Evolutionary conservation across 2,329 filamentous ascomycete genomes (phyloP).

Genomic region (Ophiocordyceps camponoti-rufipedis): DNA sequence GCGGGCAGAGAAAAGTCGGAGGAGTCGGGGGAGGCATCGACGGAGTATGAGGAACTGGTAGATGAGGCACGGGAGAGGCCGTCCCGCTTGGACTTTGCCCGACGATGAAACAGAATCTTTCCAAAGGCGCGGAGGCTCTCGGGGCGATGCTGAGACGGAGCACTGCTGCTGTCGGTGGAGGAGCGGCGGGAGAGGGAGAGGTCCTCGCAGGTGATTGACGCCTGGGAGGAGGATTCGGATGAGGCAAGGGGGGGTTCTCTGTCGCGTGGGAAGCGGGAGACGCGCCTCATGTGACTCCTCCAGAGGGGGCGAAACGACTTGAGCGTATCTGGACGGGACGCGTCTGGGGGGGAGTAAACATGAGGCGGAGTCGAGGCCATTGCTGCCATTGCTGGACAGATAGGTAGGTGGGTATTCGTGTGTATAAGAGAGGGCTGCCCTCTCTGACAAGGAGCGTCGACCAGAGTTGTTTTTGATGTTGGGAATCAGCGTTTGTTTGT

Average conservation of each 20-base stretch:
- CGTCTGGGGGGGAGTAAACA: no score
- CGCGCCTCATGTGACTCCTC: background rate
- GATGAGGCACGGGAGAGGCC: conserved; percentile 28
- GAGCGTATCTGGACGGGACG: no score
- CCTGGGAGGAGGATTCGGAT: background rate
- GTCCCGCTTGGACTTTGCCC: conserved; percentile 29
- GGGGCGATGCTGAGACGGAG: conserved; percentile 32
- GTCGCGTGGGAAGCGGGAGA: background rate
- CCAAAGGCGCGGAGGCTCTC: conserved; percentile 43
- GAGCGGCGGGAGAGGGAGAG: conserved; percentile 33
- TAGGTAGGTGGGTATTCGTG: no score
- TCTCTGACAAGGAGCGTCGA: no score
- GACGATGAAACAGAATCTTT: conserved; percentile 39
- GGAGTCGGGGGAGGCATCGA: background rate
- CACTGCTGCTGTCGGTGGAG: conserved; percentile 33
- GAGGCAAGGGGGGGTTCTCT: background rate
- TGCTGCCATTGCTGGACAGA: no score
- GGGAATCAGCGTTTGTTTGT: no score
- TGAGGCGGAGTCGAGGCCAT: no score
- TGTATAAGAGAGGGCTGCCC: no score
- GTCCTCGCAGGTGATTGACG: conserved; percentile 2
- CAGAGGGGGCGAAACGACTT: background rate
- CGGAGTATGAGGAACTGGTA: conserved; percentile 25
- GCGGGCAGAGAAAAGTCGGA: background rate
- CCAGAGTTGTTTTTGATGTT: no score